Evolutionary conservation across 2,329 filamentous ascomycete genomes (phyloP), one percentile per base, ranked within the genome.

Genomic region (Alternaria sp.): DNA sequence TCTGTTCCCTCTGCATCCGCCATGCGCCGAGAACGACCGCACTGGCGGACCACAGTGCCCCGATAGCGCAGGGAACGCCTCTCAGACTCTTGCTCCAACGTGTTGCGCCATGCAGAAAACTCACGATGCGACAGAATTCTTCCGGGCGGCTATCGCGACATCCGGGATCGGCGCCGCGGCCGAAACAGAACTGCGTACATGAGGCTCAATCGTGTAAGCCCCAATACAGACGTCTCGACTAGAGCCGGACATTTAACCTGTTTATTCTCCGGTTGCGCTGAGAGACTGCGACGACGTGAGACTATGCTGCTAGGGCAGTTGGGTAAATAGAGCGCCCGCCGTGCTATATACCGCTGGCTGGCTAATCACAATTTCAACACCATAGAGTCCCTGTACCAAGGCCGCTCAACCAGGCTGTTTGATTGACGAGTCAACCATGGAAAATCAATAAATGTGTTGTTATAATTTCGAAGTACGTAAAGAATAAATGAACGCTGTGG

Each of bases 91-190:
- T 63, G 56, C 47, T 54, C 41, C 30, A 60, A 15, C 49, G 9
- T 45, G 21, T 45, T 45, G 33, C 51, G n/a, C 41, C 21, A n/a
- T 45, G 30, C 46, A 50, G 46, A 50, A 47, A 37, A 41, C 37
- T 41, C 45, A 54, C 58, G 25, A 55, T 55, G 58, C 33, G 26
- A 60, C 28, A 58, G 53, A 72, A 69, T 71, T 72, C 63, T 71
- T 73, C 71, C 71, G 71, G 66, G 50, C 67, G 63, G 43, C 68
- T 68, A 63, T 66, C 60, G 64, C 64, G 58, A 50, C 60, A 56
- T 55, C 37, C 67, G 66, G 62, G 45, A 57, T 70, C 66, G 69
- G 70, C 66, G 71, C 70, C 70, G 71, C 70, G 66, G 71, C 71
- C 71, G 71, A 65, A 61, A 64, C 71, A 65, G 66, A 70, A 56